Conservation (phyloP, 1,139 yeast species). For the Diutina pseudorugosa region DNA sequence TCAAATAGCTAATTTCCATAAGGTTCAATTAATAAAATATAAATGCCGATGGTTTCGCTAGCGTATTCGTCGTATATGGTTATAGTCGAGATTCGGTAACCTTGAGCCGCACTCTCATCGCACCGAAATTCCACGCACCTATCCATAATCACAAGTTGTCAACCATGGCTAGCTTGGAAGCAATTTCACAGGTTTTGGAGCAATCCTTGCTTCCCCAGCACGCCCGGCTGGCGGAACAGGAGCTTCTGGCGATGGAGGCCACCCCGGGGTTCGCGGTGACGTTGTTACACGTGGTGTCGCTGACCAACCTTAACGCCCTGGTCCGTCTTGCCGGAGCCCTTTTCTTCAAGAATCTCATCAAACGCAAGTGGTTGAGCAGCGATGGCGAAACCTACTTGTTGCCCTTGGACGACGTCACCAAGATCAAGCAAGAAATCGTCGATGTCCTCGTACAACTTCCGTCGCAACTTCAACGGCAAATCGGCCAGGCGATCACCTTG, state of each 20-base stretch:
- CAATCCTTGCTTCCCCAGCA: conserved; percentile 36
- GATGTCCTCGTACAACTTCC: conserved; percentile 78
- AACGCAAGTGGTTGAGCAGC: conserved; percentile 81
- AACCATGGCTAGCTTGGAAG: conserved; percentile 25
- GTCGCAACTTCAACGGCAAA: conserved; percentile 63
- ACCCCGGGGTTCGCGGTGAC: conserved; percentile 66
- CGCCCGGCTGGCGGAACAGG: conserved; percentile 51
- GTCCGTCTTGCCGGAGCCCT: conserved; percentile 82
- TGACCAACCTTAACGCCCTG: conserved; percentile 37
- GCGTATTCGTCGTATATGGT: neutral
- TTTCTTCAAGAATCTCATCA: conserved; percentile 79
- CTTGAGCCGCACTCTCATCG: neutral
- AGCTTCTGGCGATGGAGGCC: conserved; percentile 47
- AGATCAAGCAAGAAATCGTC: conserved; percentile 67
- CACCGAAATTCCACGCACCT: neutral
- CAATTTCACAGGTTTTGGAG: conserved; percentile 34
- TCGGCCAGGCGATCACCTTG: conserved; percentile 85
- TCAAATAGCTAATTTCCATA: neutral
- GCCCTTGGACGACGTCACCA: conserved; percentile 45
- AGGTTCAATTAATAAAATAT: no score
- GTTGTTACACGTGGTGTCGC: conserved; percentile 68
- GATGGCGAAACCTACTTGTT: conserved; percentile 62
- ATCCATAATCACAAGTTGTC: neutral
- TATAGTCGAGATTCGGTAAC: neutral
- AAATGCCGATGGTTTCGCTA: no score